Base-by-base conservation (phyloP, 2,329 filamentous ascomycete genomes). In the Beauveria asiatica region DNA sequence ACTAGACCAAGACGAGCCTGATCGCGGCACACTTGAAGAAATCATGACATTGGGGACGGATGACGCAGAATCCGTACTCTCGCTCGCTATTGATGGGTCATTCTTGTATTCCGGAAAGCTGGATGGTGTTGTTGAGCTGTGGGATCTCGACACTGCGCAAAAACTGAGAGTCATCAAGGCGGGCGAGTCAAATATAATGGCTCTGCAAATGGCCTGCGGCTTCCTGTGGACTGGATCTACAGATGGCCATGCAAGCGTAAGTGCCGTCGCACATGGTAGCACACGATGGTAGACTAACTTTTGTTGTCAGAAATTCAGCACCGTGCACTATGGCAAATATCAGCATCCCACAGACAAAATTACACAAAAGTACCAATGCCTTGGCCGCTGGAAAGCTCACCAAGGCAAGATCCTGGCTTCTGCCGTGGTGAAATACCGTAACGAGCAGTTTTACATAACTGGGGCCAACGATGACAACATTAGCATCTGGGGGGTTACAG, bases 131-230 rank as follows among this genome's bases (percentile, higher is more conserved):
- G 85, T 99, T 62, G 93, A 97, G 70, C 84, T 99, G 11, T 99
- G 95, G 93, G 95, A 99, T 70, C 80, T 99, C 16, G 93, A 97
- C 70, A 97, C 94, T 0, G 86, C 88, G 58, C 94, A 99, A 73
- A 86, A 94, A 53, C 81, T 99, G 49, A 83, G 94, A 61, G 92
- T 90, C 19, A 88, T 99, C 69, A 92, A 89, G 69, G 85, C 88
- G 1, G 88, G 92, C 66, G 84, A 83, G 39, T 87, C 86, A 48
- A 91, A 97, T 70, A 84, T 97, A 53, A 91, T 95, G 79, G 88
- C 91, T 0, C 78, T 97, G 48, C 88, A 91, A 64, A 88, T 97
- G 73, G 88, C 89, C 25, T 91, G 90, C 75, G 91, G 92, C 0
- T 87, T 88, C 63, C 79, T 97, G 8, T 94, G 94, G 76, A 93